phyloP scores from a whole-genome alignment of 2,329 filamentous ascomycete species.

The Leptographium procerum region DNA sequence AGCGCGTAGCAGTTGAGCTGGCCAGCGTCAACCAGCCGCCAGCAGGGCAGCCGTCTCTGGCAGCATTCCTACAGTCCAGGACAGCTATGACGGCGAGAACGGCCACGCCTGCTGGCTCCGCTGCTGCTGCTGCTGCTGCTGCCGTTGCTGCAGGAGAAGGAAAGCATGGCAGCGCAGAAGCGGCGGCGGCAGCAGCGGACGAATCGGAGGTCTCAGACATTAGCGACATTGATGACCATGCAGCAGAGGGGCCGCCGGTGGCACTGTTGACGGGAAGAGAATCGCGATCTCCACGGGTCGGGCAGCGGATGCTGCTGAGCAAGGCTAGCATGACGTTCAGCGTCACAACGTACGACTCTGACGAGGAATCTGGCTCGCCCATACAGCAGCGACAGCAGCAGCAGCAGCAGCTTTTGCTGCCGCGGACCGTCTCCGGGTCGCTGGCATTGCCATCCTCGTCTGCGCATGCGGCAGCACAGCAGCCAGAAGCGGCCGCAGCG shows the following conservation, averaged over 20 bases:
- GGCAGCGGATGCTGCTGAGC: slow-evolving; percentile 3
- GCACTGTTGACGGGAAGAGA: neutral
- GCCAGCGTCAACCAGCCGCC: slow-evolving; percentile 13
- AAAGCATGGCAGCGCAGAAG: neutral
- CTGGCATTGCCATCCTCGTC: neutral
- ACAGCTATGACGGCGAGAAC: too few relatives aligned
- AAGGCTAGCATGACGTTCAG: slow-evolving; percentile 12
- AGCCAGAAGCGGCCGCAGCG: neutral
- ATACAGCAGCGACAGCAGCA: neutral
- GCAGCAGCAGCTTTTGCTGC: neutral
- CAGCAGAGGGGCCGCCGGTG: neutral
- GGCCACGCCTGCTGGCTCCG: neutral
- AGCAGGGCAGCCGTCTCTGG: slow-evolving; percentile 4
- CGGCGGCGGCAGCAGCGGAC: neutral
- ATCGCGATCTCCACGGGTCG: neutral
- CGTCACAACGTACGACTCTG: slow-evolving; percentile 8
- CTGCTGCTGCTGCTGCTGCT: neutral
- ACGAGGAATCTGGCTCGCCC: slow-evolving; percentile 8
- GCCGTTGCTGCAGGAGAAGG: too few relatives aligned
- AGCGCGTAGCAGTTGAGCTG: slow-evolving; percentile 31
- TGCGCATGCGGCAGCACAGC: neutral
- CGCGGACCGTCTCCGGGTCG: neutral
- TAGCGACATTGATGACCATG: slow-evolving; percentile 41
- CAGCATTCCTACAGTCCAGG: neutral
- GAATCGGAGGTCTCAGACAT: slow-evolving; percentile 34